phyloP scores from a whole-genome alignment of 1,139 yeast species.

The Nakaseomyces sp. region DNA sequence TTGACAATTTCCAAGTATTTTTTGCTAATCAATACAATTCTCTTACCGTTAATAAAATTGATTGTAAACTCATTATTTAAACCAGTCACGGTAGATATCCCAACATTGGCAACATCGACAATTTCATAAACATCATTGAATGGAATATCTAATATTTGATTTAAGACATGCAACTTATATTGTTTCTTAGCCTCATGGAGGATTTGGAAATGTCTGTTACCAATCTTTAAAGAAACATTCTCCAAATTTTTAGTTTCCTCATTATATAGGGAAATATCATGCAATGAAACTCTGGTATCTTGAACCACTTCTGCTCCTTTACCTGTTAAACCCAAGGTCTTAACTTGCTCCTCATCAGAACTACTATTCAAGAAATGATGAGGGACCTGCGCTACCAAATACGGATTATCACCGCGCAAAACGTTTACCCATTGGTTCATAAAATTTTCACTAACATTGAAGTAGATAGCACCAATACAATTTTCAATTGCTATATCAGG shows the following conservation, averaged over 20 bases:
- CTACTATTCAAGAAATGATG: slow-evolving; percentile 35
- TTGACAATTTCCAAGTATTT: slow-evolving; percentile 62
- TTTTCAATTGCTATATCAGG: slow-evolving; percentile 46
- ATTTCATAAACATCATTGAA: slow-evolving; percentile 49
- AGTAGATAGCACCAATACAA: slow-evolving; percentile 49
- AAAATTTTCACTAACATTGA: slow-evolving; percentile 47
- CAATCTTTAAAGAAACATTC: slow-evolving; percentile 58
- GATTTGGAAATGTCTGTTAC: slow-evolving; percentile 59
- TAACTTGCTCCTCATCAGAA: slow-evolving; percentile 42
- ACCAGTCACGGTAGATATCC: slow-evolving; percentile 43
- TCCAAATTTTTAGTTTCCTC: slow-evolving; percentile 34
- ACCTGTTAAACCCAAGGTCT: slow-evolving; percentile 42
- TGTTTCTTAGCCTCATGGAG: slow-evolving; percentile 35
- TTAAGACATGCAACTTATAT: slow-evolving; percentile 29
- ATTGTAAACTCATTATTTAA: slow-evolving; percentile 50
- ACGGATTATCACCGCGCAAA: slow-evolving; percentile 17
- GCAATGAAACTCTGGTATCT: slow-evolving; percentile 48
- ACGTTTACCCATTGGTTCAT: slow-evolving; percentile 31
- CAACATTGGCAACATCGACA: slow-evolving; percentile 44
- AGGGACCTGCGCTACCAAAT: slow-evolving; percentile 16
- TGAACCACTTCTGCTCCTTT: slow-evolving; percentile 32
- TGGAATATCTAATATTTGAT: slow-evolving; percentile 20
- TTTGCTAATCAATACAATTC: slow-evolving; percentile 45
- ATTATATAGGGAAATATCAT: slow-evolving; percentile 37
- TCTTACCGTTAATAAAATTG: slow-evolving; percentile 37